phyloP scores from a whole-genome alignment of 768 basidiomycete species.

The Leccinum boreale region DNA sequence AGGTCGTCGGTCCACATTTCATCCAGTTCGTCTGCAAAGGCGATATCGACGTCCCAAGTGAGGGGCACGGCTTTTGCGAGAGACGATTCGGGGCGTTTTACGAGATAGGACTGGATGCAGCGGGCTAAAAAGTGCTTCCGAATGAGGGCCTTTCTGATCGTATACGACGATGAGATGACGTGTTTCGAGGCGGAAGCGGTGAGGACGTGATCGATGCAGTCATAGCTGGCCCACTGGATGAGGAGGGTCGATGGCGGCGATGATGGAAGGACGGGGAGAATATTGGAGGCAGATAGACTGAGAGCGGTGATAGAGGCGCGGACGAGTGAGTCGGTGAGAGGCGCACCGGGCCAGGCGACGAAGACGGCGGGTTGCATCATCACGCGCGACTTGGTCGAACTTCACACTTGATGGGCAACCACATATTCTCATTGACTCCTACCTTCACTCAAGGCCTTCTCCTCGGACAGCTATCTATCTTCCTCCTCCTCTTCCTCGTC shows the following conservation, averaged over 20 bases:
- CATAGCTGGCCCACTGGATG: conserved; percentile 87
- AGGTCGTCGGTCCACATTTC: conserved; percentile 92
- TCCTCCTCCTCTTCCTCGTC: conserved; percentile 71
- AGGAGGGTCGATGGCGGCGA: conserved; percentile 35
- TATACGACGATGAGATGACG: conserved; percentile 78
- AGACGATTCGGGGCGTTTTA: conserved; percentile 61
- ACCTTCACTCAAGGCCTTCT: conserved; percentile 96
- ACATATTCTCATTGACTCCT: conserved; percentile 71
- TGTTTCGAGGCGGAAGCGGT: conserved; percentile 47
- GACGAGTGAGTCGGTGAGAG: conserved; percentile 50
- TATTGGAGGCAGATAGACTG: conserved; percentile 22
- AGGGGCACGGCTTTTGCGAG: conserved; percentile 58
- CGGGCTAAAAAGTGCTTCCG: conserved; percentile 89
- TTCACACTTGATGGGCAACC: conserved; percentile 35
- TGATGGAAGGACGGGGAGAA: conserved; percentile 28
- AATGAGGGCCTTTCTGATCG: conserved; percentile 89
- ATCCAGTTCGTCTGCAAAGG: conserved; percentile 91
- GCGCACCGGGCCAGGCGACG: conserved; percentile 53
- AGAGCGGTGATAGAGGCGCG: conserved; percentile 38
- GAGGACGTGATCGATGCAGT: conserved; percentile 75
- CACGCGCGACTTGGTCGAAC: not conserved
- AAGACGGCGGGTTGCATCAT: conserved; percentile 29
- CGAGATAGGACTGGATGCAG: conserved; percentile 65
- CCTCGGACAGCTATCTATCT: conserved; percentile 86
- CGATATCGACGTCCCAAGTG: conserved; percentile 84